phyloP scores from a whole-genome alignment of 352 stramenopile species.

The Phytophthora megakarya region DNA sequence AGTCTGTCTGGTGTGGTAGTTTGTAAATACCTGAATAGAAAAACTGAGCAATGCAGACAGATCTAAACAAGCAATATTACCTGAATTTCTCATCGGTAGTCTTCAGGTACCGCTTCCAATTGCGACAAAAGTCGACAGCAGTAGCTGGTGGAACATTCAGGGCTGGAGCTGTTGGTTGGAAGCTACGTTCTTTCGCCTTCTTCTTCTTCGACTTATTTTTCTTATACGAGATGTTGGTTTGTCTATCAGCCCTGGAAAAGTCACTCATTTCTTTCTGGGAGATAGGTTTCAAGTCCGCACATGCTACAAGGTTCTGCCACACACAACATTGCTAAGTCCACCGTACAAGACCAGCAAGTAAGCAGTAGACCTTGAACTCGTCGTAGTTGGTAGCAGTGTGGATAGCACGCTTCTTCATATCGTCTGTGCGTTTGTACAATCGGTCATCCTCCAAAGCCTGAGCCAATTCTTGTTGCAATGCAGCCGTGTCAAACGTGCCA shows the following conservation, averaged over 20 bases:
- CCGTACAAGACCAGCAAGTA: neutral
- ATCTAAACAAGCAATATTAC: constrained; percentile 16
- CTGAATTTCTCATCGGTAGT: constrained; percentile 57
- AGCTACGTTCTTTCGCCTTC: constrained; percentile 26
- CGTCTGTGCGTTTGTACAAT: constrained; percentile 84
- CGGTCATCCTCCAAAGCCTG: constrained; percentile 81
- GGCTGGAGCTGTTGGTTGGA: constrained; percentile 27
- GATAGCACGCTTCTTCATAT: constrained; percentile 89
- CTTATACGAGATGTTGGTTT: constrained; percentile 75
- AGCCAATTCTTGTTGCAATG: constrained; percentile 73
- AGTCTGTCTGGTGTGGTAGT: constrained; percentile 55
- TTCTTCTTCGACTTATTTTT: constrained; percentile 39
- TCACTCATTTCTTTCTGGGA: constrained; percentile 71
- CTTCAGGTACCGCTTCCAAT: constrained; percentile 71
- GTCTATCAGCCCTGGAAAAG: constrained; percentile 52
- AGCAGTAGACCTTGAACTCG: constrained; percentile 72
- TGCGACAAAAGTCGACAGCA: constrained; percentile 67
- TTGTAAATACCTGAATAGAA: constrained; percentile 56
- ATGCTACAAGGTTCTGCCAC: constrained; percentile 80
- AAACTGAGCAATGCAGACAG: neutral
- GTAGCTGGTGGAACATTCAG: constrained; percentile 44
- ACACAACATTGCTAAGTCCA: neutral
- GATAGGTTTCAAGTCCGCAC: constrained; percentile 83
- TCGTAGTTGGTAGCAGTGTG: constrained; percentile 85
- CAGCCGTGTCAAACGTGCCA: constrained; percentile 72